Percentiles rank a stretch among this genome's conserved stretches.
Conservation (phyloP, 345 rosid species). For the Hibiscus syriacus region DNA sequence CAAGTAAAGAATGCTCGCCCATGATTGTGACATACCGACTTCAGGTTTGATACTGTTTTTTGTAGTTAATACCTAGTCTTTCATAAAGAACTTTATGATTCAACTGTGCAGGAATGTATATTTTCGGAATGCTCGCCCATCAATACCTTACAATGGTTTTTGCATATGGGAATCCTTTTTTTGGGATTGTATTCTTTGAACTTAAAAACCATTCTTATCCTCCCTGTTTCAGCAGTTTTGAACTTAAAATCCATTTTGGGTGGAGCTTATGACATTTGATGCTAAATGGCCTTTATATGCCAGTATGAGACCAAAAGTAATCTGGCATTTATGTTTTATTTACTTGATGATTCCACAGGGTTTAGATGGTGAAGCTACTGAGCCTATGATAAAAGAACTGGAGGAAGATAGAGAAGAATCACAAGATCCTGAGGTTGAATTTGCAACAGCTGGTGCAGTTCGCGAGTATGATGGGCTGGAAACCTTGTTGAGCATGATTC, state of each 20-base stretch:
- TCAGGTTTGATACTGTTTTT: constrained; percentile 55
- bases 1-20: constrained; percentile 78
- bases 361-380: constrained; percentile 98
- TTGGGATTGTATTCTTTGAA: too few species aligned
- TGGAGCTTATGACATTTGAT: background rate
- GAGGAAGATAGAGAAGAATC: constrained; percentile 99
- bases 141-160: background rate
- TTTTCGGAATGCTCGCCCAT: too few species aligned
- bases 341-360: constrained; percentile 43
- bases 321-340: background rate
- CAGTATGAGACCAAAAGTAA: background rate
- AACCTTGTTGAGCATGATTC: constrained; percentile 80
- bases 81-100: background rate
- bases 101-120: background rate
- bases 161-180: background rate
- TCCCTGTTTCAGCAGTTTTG: background rate
- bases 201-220: background rate
- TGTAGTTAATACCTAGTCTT: background rate
- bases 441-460: constrained; percentile 98
- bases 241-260: background rate
- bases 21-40: constrained; percentile 97
- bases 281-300: background rate
- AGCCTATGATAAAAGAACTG: constrained; percentile 97
- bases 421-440: constrained; percentile 96
- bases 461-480: constrained; percentile 87